Percentiles rank a stretch among this genome's conserved stretches.
Conservation (phyloP, 2,329 filamentous ascomycete genomes). For the Clathrospora elynae region DNA sequence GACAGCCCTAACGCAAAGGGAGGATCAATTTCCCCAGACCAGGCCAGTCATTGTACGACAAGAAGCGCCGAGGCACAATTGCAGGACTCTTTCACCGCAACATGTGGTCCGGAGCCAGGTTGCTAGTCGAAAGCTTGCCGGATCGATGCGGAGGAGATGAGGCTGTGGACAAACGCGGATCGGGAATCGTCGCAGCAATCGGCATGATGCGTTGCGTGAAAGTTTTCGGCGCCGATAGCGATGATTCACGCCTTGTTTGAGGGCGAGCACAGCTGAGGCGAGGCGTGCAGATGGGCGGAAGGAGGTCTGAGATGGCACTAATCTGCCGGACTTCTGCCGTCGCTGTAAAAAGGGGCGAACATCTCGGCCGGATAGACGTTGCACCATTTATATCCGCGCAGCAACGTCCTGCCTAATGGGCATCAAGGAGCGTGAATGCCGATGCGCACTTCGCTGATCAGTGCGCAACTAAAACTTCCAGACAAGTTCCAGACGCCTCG, state of each 20-base stretch:
- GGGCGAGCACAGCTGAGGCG: conserved; percentile 22
- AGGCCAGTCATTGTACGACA: conserved; percentile 18
- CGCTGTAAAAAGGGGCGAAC: conserved; percentile 25
- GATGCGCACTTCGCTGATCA: conserved; percentile 16
- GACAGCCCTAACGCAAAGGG: conserved; percentile 22
- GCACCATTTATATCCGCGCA: conserved; percentile 12
- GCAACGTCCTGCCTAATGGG: conserved; percentile 9
- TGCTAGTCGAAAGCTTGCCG: conserved; percentile 24
- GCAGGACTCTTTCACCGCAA: no score
- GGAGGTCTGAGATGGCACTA: conserved; percentile 24
- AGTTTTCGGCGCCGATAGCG: conserved; percentile 15
- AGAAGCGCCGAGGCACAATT: no score
- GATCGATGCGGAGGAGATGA: conserved; percentile 22
- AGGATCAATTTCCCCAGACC: conserved; percentile 30
- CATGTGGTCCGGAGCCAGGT: no score
- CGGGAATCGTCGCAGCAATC: conserved; percentile 9
- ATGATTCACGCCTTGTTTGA: conserved; percentile 5
- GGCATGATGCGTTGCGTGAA: conserved; percentile 14
- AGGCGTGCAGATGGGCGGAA: conserved; percentile 11
- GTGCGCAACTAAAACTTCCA: conserved; percentile 9
- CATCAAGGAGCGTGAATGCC: conserved; percentile 1
- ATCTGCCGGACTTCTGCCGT: conserved; percentile 30
- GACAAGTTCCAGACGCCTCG: conserved; percentile 24
- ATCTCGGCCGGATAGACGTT: conserved; percentile 14
- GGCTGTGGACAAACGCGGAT: conserved; percentile 16